Base-by-base conservation (phyloP, 192 early-diverging fungal species). In the Umbelopsis vinacea region DNA sequence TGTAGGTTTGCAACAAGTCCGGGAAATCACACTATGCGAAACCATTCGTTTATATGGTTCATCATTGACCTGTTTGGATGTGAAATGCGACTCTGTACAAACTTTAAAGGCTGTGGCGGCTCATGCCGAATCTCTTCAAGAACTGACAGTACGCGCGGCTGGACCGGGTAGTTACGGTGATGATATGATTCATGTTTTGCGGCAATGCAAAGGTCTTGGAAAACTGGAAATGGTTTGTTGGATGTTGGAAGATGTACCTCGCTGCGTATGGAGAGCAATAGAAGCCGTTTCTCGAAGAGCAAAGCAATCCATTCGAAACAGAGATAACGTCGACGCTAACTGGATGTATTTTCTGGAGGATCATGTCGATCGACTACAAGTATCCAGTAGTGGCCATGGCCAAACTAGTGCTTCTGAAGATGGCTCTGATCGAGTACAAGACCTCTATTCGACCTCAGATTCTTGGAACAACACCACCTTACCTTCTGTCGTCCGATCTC, bases 1-100 rank as follows among this genome's bases (percentile, higher is more conserved):
- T 26, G 55, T 76, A 8, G 68, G 69, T 22, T 54, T 76, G 14
- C 75, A 76, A 47, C 69, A 76, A 50, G 66, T 76, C 26, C 52
- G 48, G 9, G 60, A 63, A 33, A 17, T 22, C 21, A 66, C 55
- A 40, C 29, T 76, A 4, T 60, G 47, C 29, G 24, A 46, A 45
- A 46, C 66, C 15, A 67, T 74, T 43, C 26, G 26, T 22, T 15
- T 24, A 40, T 74, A 74, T 43, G 73, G 66, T 24, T 22, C 43
- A 22, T 47, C 67, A 12, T 53, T 74, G 48, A 54, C 29, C 11
- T 37, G 66, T 22, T 67, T 74, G n/a, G 22, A 40, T 17, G 46
- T 74, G 0, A 66, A 66, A 67, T 74, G 73, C 40, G 52, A 68
- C 21, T 23, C 48, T 21, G 66, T 74, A 15, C 43, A 46, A 12